A percentile compares a stretch with the other conserved stretches of the same genome.
Evolutionary conservation across 805 yeast species (phyloP).

Genomic region (Candida parachauliodes): DNA sequence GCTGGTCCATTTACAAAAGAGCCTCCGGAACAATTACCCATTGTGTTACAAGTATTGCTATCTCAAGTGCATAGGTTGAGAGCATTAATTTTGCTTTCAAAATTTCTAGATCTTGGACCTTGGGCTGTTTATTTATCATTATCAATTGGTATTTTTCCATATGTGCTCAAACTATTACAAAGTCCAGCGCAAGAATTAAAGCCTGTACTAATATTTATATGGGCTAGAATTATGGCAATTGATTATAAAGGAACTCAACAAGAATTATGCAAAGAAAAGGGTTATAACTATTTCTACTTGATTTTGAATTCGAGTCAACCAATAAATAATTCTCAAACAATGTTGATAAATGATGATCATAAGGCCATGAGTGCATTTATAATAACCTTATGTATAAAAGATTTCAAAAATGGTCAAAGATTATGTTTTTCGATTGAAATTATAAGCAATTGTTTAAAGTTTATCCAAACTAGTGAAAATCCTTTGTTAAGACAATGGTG

Average conservation of each 20-base stretch:
- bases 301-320: conserved; percentile 52
- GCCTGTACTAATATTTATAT: conserved; percentile 90
- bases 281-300: conserved; percentile 80
- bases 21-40: conserved; percentile 94
- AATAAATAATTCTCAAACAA: conserved; percentile 16
- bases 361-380: conserved; percentile 95
- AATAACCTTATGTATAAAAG: conserved; percentile 77
- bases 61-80: conserved; percentile 93
- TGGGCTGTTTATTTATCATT: conserved; percentile 95
- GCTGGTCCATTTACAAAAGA: conserved; percentile 73
- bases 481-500: conserved; percentile 95
- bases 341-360: conserved; percentile 69
- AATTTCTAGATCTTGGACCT: conserved; percentile 91
- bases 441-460: conserved; percentile 60
- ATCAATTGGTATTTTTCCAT: conserved; percentile 94
- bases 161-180: conserved; percentile 82
- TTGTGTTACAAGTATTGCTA: conserved; percentile 84
- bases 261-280: conserved; percentile 87
- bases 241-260: conserved; percentile 88
- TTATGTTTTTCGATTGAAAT: conserved; percentile 74
- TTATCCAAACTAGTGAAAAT: conserved; percentile 69
- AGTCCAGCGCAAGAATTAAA: conserved; percentile 94
- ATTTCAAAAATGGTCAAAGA: conserved; percentile 74
- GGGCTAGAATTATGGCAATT: conserved; percentile 98
- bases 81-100: conserved; percentile 77